These are phyloP conservation scores for Huntiella decipiens DNA, from an alignment of 2,329 filamentous ascomycete species.

Conservation along the genomic window DNA sequence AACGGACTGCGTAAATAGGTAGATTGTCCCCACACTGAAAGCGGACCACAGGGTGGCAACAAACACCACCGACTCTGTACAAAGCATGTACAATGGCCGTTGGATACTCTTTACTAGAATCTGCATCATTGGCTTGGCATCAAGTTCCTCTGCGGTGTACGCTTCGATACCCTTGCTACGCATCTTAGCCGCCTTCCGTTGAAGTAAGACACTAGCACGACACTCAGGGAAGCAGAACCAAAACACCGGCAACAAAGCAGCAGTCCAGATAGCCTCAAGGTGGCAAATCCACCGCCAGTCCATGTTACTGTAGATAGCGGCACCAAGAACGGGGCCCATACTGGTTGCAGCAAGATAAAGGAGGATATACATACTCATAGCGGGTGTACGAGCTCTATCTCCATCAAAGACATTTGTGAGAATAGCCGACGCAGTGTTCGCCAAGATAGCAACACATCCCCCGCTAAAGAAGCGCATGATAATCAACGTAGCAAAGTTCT, in stretches of 20 bases:
- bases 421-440: conserved; percentile 15
- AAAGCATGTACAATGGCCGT: conserved; percentile 10
- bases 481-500: conserved; percentile 10
- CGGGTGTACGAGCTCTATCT: conserved; percentile 15
- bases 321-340: conserved; percentile 18
- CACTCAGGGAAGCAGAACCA: conserved; percentile 9
- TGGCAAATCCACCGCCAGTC: conserved; percentile 21
- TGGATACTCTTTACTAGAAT: conserved; percentile 8
- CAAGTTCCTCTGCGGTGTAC: conserved; percentile 7
- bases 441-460: conserved; percentile 15
- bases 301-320: conserved; percentile 15
- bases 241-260: conserved; percentile 22
- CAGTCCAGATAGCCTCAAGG: conserved; percentile 23
- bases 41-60: conserved; percentile 26
- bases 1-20: conserved; percentile 15
- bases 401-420: conserved; percentile 16
- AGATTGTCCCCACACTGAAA: conserved; percentile 15
- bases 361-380: conserved; percentile 14
- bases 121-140: conserved; percentile 4
- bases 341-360: conserved; percentile 14
- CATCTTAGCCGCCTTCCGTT: conserved; percentile 7
- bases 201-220: conserved; percentile 3
- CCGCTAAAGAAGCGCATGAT: conserved; percentile 16
- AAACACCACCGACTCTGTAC: conserved; percentile 29
- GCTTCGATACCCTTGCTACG: conserved; percentile 3